Percentiles rank a stretch among this genome's conserved stretches.
Conservation (phyloP, 2,329 filamentous ascomycete species). For the Zarea fungicola region DNA sequence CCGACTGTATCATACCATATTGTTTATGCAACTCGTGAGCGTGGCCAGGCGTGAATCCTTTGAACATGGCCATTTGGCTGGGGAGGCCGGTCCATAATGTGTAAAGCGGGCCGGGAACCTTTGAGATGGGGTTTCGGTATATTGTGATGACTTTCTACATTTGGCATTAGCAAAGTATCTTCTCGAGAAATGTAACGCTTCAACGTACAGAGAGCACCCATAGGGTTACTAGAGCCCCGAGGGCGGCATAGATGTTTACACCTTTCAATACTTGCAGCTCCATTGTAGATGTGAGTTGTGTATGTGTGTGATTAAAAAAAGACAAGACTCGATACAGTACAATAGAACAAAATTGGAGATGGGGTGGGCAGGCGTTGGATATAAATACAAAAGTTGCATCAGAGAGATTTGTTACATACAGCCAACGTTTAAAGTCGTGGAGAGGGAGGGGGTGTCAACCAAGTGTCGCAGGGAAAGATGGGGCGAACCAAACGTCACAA, state of each 20-base stretch:
- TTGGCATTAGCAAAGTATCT: background rate
- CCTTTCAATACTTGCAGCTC: slow-evolving; percentile 3
- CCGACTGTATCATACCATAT: slow-evolving; percentile 17
- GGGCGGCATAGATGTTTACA: slow-evolving; percentile 8
- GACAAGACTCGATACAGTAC: background rate
- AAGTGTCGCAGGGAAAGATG: slow-evolving; percentile 9
- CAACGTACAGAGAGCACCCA: slow-evolving; percentile 2
- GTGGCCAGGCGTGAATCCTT: slow-evolving; percentile 15
- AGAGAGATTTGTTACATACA: background rate
- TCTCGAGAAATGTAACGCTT: background rate
- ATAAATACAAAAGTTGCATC: slow-evolving; percentile 6
- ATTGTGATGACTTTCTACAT: slow-evolving; percentile 7
- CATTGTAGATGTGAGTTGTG: background rate
- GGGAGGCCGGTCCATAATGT: slow-evolving; percentile 18
- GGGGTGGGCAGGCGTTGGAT: background rate
- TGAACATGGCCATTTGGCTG: slow-evolving; percentile 18
- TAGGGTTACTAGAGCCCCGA: slow-evolving; percentile 3
- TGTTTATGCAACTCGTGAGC: slow-evolving; percentile 21
- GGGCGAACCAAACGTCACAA: no score
- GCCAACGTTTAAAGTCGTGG: slow-evolving; percentile 1
- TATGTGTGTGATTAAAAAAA: background rate
- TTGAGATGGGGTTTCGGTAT: slow-evolving; percentile 12
- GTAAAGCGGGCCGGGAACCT: slow-evolving; percentile 23
- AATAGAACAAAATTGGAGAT: background rate
- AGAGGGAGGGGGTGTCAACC: background rate